phyloP scores from a whole-genome alignment of 1,139 yeast genomes.

The Candida labiduridarum region DNA sequence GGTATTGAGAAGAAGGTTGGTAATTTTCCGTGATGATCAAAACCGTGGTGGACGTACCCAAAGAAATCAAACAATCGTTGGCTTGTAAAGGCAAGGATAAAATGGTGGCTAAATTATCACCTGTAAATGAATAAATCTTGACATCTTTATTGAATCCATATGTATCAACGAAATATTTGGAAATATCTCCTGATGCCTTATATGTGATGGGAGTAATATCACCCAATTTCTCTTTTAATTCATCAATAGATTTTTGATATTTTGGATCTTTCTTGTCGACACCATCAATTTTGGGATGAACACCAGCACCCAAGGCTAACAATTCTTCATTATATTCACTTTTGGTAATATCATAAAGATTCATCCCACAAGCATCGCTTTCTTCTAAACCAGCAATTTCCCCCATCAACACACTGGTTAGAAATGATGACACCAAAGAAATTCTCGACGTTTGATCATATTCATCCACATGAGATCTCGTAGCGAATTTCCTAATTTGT shows the following conservation, averaged over 20 bases:
- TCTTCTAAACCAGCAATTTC: conserved; percentile 66
- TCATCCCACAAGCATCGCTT: conserved; percentile 93
- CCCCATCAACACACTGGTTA: conserved; percentile 73
- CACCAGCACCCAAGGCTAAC: conserved; percentile 53
- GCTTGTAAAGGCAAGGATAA: conserved; percentile 76
- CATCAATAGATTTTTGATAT: conserved; percentile 32
- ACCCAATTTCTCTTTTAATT: conserved; percentile 53
- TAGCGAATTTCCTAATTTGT: conserved; percentile 76
- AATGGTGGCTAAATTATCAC: conserved; percentile 89
- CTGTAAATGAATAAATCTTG: conserved; percentile 71
- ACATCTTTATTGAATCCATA: conserved; percentile 64
- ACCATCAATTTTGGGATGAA: conserved; percentile 39
- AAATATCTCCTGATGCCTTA: conserved; percentile 44
- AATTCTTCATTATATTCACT: conserved; percentile 57
- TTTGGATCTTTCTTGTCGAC: conserved; percentile 25
- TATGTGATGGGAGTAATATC: conserved; percentile 50
- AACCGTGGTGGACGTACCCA: conserved; percentile 91
- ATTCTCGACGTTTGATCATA: conserved; percentile 64
- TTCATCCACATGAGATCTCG: conserved; percentile 47
- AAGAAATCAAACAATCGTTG: conserved; percentile 76
- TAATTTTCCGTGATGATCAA: conserved; percentile 77
- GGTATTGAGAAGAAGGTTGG: conserved; percentile 80
- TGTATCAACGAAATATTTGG: conserved; percentile 60
- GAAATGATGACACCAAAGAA: conserved; percentile 76
- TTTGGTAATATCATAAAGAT: conserved; percentile 67